Evolutionary conservation across 148 eudicot genomes (phyloP).

Genomic region (Diospyros kaki): DNA sequence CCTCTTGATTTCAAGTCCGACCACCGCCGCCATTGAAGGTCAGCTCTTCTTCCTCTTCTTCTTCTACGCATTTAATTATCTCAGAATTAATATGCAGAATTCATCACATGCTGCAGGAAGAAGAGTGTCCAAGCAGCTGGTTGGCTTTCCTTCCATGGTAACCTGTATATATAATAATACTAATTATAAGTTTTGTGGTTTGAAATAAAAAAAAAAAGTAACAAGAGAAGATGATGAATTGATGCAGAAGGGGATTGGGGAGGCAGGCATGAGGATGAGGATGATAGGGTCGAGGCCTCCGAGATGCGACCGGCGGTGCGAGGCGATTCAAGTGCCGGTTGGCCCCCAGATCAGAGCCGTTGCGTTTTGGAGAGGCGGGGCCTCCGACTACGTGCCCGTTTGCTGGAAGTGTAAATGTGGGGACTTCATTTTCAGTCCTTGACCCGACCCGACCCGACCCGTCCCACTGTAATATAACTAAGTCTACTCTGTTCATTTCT

Average conservation of each 20-base stretch:
- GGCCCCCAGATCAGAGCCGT: conserved; percentile 28
- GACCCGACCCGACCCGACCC: no score
- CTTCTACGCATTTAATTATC: no score
- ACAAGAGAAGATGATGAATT: neutral
- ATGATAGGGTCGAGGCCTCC: conserved; percentile 93
- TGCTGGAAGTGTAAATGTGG: conserved; percentile 96
- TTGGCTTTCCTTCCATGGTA: neutral
- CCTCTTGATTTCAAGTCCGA: conserved; percentile 25
- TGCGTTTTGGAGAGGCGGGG: conserved; percentile 55
- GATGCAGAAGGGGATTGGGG: conserved; percentile 18
- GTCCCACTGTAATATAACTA: no score
- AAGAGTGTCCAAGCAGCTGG: conserved; percentile 20
- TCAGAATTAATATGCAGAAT: no score
- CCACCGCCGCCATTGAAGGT: conserved; percentile 30
- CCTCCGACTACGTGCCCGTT: conserved; percentile 77
- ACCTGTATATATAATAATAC: neutral
- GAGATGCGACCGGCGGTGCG: conserved; percentile 70
- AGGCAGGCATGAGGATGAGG: conserved; percentile 18
- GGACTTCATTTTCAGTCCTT: conserved; percentile 58
- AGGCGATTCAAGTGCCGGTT: conserved; percentile 79
- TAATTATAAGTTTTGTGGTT: no score
- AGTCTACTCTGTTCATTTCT: no score
- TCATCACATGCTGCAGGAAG: conserved; percentile 27
- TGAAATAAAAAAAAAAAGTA: no score
- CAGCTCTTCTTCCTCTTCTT: neutral